phyloP scores from a whole-genome alignment of 2,329 filamentous ascomycete species.

The Pseudopithomyces maydicus region DNA sequence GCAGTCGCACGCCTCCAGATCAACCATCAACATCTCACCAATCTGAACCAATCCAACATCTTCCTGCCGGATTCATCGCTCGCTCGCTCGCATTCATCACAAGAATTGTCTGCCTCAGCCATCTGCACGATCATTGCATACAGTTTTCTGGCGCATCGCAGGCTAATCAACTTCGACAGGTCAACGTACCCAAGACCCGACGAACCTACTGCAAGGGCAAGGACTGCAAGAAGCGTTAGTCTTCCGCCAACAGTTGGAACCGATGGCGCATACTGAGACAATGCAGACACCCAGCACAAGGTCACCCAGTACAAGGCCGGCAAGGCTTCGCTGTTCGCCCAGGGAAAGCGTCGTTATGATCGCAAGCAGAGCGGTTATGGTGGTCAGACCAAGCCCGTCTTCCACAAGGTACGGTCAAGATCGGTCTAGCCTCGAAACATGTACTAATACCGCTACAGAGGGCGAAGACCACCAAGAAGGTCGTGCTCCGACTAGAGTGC shows the following conservation, averaged over 20 bases:
- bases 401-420: constrained; percentile 70
- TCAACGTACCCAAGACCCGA: constrained; percentile 98
- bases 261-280: constrained; percentile 30
- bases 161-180: constrained; percentile 57
- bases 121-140: not conserved
- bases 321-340: constrained; percentile 94
- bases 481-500: constrained; percentile 98
- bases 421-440: not conserved
- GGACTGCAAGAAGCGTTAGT: constrained; percentile 71
- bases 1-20: not conserved
- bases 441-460: constrained; percentile 63
- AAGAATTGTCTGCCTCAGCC: constrained; percentile 11
- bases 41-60: not conserved
- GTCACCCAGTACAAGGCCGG: constrained; percentile 97
- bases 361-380: constrained; percentile 97
- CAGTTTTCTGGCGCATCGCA: constrained; percentile 4
- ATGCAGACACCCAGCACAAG: constrained; percentile 73
- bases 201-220: constrained; percentile 98
- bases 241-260: constrained; percentile 4
- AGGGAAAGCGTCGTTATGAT: constrained; percentile 98
- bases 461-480: constrained; percentile 99
- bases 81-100: constrained; percentile 19
- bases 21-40: not conserved
- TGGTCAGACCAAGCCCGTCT: constrained; percentile 99
- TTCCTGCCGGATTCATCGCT: not conserved